A percentile compares a stretch with the other conserved stretches of the same genome.
phyloP scores from a whole-genome alignment of 768 basidiomycete genomes.

The Russula brevipes region DNA sequence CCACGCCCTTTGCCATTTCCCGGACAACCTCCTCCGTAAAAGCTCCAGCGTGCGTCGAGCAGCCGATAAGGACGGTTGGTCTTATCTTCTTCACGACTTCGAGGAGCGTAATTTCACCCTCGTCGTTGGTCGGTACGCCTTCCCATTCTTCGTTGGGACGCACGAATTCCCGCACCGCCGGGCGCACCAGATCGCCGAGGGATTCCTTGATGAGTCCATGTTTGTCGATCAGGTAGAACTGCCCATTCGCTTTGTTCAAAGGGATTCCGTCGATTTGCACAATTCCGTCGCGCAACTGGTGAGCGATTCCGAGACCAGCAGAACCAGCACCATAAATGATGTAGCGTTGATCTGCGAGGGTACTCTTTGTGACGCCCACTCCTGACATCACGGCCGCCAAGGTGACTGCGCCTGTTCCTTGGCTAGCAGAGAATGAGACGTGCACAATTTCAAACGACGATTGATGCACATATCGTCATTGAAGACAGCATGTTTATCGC shows the following conservation, averaged over 20 bases:
- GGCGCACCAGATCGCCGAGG: constrained; percentile 42
- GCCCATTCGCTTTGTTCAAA: constrained; percentile 51
- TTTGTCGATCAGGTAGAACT: constrained; percentile 72
- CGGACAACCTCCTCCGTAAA: constrained; percentile 71
- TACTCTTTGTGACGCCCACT: constrained; percentile 55
- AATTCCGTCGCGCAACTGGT: constrained; percentile 74
- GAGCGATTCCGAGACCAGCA: constrained; percentile 75
- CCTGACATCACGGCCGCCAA: constrained; percentile 66
- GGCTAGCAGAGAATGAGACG: constrained; percentile 36
- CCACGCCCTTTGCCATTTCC: constrained; percentile 61
- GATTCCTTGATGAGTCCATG: constrained; percentile 56
- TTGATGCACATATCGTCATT: constrained; percentile 74
- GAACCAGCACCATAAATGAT: constrained; percentile 78
- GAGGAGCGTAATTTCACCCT: constrained; percentile 48
- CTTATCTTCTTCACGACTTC: constrained; percentile 67
- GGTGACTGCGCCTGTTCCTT: constrained; percentile 74
- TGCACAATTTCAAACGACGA: not conserved
- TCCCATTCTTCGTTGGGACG: constrained; percentile 55
- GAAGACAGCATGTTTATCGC: constrained; percentile 61
- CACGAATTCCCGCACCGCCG: constrained; percentile 50
- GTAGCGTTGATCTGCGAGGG: constrained; percentile 69
- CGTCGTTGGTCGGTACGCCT: constrained; percentile 33
- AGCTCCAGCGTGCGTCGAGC: constrained; percentile 70
- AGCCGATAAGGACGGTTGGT: constrained; percentile 82
- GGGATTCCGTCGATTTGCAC: constrained; percentile 46